These are phyloP conservation scores for Epichloe sylvatica DNA, from an alignment of 2,329 filamentous ascomycete species.

Conservation along the genomic window DNA sequence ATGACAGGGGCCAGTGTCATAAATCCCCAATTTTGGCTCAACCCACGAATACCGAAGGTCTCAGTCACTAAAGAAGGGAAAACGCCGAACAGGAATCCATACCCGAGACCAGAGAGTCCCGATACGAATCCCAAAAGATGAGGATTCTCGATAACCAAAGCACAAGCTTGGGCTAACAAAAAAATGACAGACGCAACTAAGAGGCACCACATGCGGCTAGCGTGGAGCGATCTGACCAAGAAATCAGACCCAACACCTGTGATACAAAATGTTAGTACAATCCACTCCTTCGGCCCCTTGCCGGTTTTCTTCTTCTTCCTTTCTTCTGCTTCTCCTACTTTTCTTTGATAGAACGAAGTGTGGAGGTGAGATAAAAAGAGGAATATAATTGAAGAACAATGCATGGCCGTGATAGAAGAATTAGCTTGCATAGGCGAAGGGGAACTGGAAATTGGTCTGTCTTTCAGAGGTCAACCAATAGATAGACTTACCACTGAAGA, in stretches of 20 bases:
- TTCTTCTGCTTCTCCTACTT: background rate
- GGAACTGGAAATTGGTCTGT: background rate
- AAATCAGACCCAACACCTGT: slow-evolving; percentile 79
- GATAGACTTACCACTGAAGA: slow-evolving; percentile 50
- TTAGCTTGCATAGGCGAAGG: background rate
- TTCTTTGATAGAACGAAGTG: background rate
- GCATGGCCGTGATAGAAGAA: background rate
- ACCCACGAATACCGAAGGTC: slow-evolving; percentile 74
- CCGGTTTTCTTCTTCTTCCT: background rate
- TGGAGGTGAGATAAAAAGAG: background rate
- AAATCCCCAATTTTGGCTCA: slow-evolving; percentile 92
- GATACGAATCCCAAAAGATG: slow-evolving; percentile 66
- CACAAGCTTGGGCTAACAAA: slow-evolving; percentile 62
- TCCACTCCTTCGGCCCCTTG: background rate
- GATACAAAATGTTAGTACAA: background rate
- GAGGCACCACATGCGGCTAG: slow-evolving; percentile 84
- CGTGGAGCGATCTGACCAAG: slow-evolving; percentile 64
- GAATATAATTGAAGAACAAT: background rate
- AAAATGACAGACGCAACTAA: slow-evolving; percentile 67
- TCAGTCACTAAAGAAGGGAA: slow-evolving; percentile 78
- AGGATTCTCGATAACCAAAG: slow-evolving; percentile 62
- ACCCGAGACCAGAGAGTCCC: slow-evolving; percentile 70
- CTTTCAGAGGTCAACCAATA: background rate
- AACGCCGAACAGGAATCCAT: slow-evolving; percentile 88
- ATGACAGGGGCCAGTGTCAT: slow-evolving; percentile 84